Percentiles rank a stretch among this genome's conserved stretches.
Evolutionary conservation across 805 yeast genomes (phyloP).

Genomic region (Yamadazyma phyllophila): DNA sequence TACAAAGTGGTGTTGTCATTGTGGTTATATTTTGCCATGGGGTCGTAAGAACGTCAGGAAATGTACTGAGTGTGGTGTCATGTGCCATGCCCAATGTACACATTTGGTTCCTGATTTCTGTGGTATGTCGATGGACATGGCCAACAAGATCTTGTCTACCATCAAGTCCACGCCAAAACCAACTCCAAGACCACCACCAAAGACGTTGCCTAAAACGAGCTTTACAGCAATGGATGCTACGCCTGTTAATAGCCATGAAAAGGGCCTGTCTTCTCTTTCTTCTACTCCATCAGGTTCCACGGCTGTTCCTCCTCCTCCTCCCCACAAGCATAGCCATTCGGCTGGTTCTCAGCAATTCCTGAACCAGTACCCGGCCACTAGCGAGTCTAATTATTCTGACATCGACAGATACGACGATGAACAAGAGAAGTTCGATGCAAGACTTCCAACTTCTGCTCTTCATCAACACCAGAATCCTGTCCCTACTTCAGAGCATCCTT

Average conservation of each 20-base stretch:
- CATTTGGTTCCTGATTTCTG: conserved; percentile 97
- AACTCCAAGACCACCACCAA: conserved; percentile 12
- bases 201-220: conserved; percentile 8
- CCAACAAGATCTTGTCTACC: conserved; percentile 81
- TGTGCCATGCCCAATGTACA: conserved; percentile 91
- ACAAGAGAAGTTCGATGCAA: conserved; percentile 16
- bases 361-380: neutral
- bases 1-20: conserved; percentile 99
- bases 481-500: conserved; percentile 20
- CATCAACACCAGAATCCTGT: conserved; percentile 24
- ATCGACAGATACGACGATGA: conserved; percentile 20
- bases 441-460: conserved; percentile 28
- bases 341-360: neutral
- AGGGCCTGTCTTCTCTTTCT: conserved; percentile 8
- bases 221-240: conserved; percentile 15
- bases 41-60: conserved; percentile 90
- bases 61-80: conserved; percentile 90
- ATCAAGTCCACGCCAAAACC: conserved; percentile 63
- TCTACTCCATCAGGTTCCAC: conserved; percentile 2
- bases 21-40: conserved; percentile 96
- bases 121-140: conserved; percentile 98
- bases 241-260: conserved; percentile 9
- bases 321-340: conserved; percentile 1
- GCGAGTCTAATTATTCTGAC: conserved; percentile 10
- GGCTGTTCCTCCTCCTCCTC: neutral